phyloP scores from a whole-genome alignment of 176 grass and related monocot species.

The Aegilops speltoides region DNA sequence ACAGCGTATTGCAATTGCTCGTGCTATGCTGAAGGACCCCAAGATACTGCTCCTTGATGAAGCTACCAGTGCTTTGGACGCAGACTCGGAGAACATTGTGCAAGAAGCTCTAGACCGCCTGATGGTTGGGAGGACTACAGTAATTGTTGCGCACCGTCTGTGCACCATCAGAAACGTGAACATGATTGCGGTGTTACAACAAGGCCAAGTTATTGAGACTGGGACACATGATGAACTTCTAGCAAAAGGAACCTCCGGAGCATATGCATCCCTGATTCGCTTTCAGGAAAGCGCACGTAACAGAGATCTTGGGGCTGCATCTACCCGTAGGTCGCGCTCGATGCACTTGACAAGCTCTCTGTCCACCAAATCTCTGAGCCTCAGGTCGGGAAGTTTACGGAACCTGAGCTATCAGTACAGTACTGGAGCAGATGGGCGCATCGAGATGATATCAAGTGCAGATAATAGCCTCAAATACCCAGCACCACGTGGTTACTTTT shows the following conservation, averaged over 20 bases:
- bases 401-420: slow-evolving; percentile 99
- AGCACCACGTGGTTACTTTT: slow-evolving; percentile 89
- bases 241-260: slow-evolving; percentile 73
- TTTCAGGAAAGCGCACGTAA: slow-evolving; percentile 83
- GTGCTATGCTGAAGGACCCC: slow-evolving; percentile 94
- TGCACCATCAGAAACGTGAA: slow-evolving; percentile 89
- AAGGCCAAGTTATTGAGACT: slow-evolving; percentile 93
- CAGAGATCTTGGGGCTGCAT: slow-evolving; percentile 69
- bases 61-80: slow-evolving; percentile 95
- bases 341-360: slow-evolving; percentile 92
- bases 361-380: slow-evolving; percentile 96
- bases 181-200: slow-evolving; percentile 91
- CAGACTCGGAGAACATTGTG: slow-evolving; percentile 91
- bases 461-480: slow-evolving; percentile 96
- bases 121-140: slow-evolving; percentile 93
- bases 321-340: slow-evolving; percentile 74
- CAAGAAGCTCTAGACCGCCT: slow-evolving; percentile 94
- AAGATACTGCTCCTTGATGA: slow-evolving; percentile 98
- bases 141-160: slow-evolving; percentile 91
- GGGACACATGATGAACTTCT: slow-evolving; percentile 87
- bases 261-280: slow-evolving; percentile 82
- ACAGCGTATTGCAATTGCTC: slow-evolving; percentile 95
- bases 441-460: slow-evolving; percentile 95
- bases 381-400: slow-evolving; percentile 86
- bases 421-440: slow-evolving; percentile 92